Evolutionary conservation across 1,139 yeast species (phyloP).

Genomic region (Diutina siamensis): DNA sequence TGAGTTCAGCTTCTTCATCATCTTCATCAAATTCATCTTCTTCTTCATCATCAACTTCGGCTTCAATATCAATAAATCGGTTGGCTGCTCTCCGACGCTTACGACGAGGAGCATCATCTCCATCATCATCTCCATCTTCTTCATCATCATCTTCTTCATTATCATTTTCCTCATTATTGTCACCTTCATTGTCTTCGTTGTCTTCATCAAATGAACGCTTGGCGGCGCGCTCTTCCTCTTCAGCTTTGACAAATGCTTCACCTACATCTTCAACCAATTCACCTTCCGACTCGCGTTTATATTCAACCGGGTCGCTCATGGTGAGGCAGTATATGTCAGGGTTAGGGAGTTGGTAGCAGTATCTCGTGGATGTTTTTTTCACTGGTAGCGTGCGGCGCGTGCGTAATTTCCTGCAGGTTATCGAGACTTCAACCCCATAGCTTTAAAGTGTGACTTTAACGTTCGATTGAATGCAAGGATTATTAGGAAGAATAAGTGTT

Average conservation of each 20-base stretch:
- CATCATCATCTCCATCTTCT: conserved; percentile 46
- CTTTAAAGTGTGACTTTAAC: background rate
- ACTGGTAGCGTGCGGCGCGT: background rate
- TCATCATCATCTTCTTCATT: conserved; percentile 51
- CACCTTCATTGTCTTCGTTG: conserved; percentile 9
- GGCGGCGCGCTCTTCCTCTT: conserved; percentile 10
- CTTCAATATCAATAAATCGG: conserved; percentile 96
- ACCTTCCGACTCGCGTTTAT: conserved; percentile 4
- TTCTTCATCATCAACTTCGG: conserved; percentile 97
- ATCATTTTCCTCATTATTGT: conserved; percentile 14
- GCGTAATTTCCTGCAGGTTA: background rate
- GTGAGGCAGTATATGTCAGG: background rate
- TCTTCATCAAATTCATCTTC: conserved; percentile 84
- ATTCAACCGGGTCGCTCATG: conserved; percentile 2
- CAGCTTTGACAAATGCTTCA: conserved; percentile 7
- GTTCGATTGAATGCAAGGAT: background rate
- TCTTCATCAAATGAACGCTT: conserved; percentile 8
- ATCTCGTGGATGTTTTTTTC: background rate
- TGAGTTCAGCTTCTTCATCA: conserved; percentile 77
- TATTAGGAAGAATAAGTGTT: no score
- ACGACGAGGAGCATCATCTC: conserved; percentile 40
- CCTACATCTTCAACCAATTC: conserved; percentile 4
- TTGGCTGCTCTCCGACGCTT: conserved; percentile 59
- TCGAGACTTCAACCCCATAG: background rate
- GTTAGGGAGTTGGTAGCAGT: background rate